phyloP scores from a whole-genome alignment of 2,329 filamentous ascomycete species.

The Falciphora oryzae region DNA sequence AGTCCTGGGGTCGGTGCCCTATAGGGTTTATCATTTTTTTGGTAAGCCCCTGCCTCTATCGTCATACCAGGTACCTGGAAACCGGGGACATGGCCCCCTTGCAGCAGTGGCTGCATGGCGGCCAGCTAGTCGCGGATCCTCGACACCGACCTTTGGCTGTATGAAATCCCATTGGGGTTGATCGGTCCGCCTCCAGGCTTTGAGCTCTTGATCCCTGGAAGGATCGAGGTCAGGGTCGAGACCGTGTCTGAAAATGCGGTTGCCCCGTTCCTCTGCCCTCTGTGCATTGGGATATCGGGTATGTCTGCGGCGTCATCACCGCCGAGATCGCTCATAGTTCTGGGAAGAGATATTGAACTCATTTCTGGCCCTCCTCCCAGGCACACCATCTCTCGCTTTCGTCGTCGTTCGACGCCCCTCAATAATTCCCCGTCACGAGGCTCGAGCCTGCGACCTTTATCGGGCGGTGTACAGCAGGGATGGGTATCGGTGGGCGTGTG shows the following conservation, averaged over 20 bases:
- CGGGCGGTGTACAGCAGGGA: too few species aligned
- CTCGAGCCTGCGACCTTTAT: neutral
- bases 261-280: neutral
- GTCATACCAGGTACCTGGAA: neutral
- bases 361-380: neutral
- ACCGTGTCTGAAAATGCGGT: neutral
- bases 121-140: neutral
- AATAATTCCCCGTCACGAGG: too few species aligned
- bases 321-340: constrained; percentile 11
- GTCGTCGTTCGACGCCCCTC: neutral
- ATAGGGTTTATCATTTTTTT: neutral
- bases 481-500: neutral
- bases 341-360: constrained; percentile 10
- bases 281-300: constrained; percentile 10
- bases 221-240: constrained; percentile 3
- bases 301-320: constrained; percentile 10
- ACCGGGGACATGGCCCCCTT: neutral
- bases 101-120: neutral
- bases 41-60: neutral
- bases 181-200: neutral
- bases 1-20: neutral
- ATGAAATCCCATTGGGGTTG: constrained; percentile 4
- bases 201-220: constrained; percentile 7
- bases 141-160: neutral
- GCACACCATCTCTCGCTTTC: neutral